Conservation (phyloP, 148 eudicot species). For the Fagopyrum tataricum region DNA sequence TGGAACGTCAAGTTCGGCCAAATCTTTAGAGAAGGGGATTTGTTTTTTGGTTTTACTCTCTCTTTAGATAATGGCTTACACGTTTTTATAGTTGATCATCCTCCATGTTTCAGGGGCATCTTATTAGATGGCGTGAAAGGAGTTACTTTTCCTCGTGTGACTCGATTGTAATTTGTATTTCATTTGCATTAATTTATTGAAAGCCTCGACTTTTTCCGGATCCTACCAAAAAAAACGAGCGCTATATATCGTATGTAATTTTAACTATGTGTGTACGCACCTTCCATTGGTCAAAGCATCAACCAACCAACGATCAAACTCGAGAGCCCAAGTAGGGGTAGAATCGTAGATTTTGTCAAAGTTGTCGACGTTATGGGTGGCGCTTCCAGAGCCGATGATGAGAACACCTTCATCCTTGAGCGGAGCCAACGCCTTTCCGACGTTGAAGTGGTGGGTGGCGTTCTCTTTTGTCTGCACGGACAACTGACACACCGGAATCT, state of each 20-base stretch:
- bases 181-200: too few species aligned
- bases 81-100: too few species aligned
- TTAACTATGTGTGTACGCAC: conserved; percentile 18
- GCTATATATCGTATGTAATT: background rate
- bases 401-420: conserved; percentile 85
- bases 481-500: conserved; percentile 80
- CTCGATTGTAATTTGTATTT: too few species aligned
- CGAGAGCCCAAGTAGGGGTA: conserved; percentile 50
- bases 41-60: too few species aligned
- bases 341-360: conserved; percentile 18
- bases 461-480: conserved; percentile 51
- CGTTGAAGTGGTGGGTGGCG: conserved; percentile 54
- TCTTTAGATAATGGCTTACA: too few species aligned
- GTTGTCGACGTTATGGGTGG: conserved; percentile 57
- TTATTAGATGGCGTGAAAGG: too few species aligned
- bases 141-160: too few species aligned
- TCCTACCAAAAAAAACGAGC: too few species aligned
- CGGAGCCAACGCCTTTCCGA: conserved; percentile 66
- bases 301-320: conserved; percentile 75
- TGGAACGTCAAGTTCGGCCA: too few species aligned
- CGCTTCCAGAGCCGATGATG: conserved; percentile 74
- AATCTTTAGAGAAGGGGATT: too few species aligned
- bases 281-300: conserved; percentile 59
- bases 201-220: too few species aligned
- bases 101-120: too few species aligned